A percentile compares a stretch with the other conserved stretches of the same genome.
phyloP scores from a whole-genome alignment of 768 basidiomycete genomes.

The Punctularia strigosozonata region DNA sequence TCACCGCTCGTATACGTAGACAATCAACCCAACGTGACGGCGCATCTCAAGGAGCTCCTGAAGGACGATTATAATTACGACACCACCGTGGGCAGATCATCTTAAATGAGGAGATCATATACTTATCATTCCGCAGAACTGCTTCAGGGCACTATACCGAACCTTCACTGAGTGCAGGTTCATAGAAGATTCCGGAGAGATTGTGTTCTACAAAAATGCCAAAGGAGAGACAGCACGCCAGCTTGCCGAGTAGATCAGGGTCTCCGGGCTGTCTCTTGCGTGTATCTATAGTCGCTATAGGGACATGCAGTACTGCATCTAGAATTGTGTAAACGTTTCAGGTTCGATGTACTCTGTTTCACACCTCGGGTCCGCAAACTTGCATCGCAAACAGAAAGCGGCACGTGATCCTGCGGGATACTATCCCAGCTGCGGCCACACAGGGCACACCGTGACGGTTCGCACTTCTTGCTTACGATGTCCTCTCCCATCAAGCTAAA shows the following conservation, averaged over 20 bases:
- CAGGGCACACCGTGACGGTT: too few species aligned
- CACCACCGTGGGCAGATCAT: conserved; percentile 9
- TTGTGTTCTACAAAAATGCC: conserved; percentile 51
- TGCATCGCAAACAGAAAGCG: too few species aligned
- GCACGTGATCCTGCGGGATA: too few species aligned
- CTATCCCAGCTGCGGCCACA: too few species aligned
- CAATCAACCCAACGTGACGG: conserved; percentile 16
- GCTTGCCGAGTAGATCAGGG: conserved; percentile 4
- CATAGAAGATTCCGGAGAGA: conserved; percentile 51
- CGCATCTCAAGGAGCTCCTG: conserved; percentile 17
- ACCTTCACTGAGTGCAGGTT: conserved; percentile 51
- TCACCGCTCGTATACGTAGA: conserved; percentile 8
- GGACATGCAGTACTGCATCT: too few species aligned
- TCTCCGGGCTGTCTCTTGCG: too few species aligned
- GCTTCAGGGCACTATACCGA: conserved; percentile 47
- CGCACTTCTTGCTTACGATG: too few species aligned
- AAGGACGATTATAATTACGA: conserved; percentile 19
- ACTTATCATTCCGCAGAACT: conserved; percentile 23
- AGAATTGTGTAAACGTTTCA: too few species aligned
- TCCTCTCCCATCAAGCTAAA: too few species aligned
- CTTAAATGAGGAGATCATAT: background rate
- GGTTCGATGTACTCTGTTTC: too few species aligned
- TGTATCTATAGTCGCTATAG: too few species aligned
- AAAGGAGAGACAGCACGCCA: conserved; percentile 29
- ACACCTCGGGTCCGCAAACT: too few species aligned